Evolutionary conservation across 768 basidiomycete species (phyloP).

Genomic region (Filobasidium wieringae): DNA sequence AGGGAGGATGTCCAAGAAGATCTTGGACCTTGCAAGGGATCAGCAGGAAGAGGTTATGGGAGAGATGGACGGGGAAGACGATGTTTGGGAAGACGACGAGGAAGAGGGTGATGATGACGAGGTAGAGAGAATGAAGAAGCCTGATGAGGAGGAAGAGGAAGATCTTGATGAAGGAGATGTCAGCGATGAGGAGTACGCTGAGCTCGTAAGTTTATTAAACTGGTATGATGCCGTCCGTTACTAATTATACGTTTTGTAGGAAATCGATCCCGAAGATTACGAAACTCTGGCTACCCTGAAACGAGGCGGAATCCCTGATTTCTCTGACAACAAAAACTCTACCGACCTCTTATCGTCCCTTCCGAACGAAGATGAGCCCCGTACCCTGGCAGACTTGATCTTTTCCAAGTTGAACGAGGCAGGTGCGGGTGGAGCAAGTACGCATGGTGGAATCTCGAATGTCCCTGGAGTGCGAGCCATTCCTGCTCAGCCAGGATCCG

Average conservation of each 20-base stretch:
- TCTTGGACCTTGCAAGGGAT: constrained; percentile 80
- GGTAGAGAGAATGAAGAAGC: not conserved
- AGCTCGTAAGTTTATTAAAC: constrained; percentile 37
- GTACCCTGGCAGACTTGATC: constrained; percentile 88
- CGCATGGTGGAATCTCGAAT: constrained; percentile 3
- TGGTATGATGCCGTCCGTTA: not conserved
- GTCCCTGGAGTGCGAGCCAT: constrained; percentile 6
- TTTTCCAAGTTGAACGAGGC: constrained; percentile 75
- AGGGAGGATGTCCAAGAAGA: constrained; percentile 57
- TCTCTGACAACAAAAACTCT: not conserved
- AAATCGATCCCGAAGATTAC: constrained; percentile 84
- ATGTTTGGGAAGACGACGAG: constrained; percentile 27
- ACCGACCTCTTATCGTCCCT: constrained; percentile 7
- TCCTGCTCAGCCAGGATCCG: constrained; percentile 4
- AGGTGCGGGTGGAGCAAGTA: constrained; percentile 45
- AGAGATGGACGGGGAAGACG: constrained; percentile 23
- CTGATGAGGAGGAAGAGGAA: constrained; percentile 25
- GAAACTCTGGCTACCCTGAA: constrained; percentile 56
- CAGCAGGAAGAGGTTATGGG: constrained; percentile 78
- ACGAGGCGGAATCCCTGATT: constrained; percentile 2
- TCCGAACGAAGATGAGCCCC: not conserved
- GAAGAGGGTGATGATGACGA: constrained; percentile 24
- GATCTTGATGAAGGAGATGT: constrained; percentile 27
- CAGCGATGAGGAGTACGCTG: constrained; percentile 41
- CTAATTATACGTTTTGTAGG: constrained; percentile 22